Percentiles rank a stretch among this genome's conserved stretches.
Evolutionary conservation across 352 stramenopile genomes (phyloP).

Genomic region (Phytophthora fragariaefolia): DNA sequence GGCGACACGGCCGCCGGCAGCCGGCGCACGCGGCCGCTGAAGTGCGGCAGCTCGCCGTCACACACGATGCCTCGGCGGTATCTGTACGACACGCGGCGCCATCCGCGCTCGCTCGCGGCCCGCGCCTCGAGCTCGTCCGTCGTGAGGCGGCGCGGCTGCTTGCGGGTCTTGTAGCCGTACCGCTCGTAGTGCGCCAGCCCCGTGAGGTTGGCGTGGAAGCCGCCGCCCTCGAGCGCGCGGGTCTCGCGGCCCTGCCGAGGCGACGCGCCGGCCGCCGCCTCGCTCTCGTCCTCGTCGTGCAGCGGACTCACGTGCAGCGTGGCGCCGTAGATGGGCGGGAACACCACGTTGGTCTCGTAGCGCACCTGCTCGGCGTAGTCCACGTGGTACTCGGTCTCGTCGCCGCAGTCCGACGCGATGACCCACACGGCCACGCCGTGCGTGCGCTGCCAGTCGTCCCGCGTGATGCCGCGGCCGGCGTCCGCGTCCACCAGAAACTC

Average conservation of each 20-base stretch:
- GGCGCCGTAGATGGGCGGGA: conserved; percentile 74
- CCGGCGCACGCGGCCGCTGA: conserved; percentile 61
- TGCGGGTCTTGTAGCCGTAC: conserved; percentile 74
- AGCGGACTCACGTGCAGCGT: conserved; percentile 79
- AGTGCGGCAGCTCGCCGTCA: conserved; percentile 75
- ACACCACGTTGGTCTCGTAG: conserved; percentile 76
- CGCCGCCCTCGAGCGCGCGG: conserved; percentile 51
- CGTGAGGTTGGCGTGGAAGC: conserved; percentile 62
- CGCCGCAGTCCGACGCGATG: conserved; percentile 64
- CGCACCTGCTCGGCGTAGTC: conserved; percentile 79
- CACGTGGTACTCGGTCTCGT: conserved; percentile 76
- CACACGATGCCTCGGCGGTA: conserved; percentile 72
- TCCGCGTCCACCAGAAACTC: conserved; percentile 58
- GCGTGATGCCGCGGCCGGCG: conserved; percentile 30
- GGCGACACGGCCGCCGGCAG: conserved; percentile 31
- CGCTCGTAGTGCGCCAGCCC: conserved; percentile 63
- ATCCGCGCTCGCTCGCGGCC: conserved; percentile 41
- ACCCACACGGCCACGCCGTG: conserved; percentile 75
- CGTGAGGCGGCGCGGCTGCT: conserved; percentile 40
- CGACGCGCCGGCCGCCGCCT: background rate
- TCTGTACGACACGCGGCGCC: conserved; percentile 53
- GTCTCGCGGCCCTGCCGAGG: conserved; percentile 13
- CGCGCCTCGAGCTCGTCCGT: conserved; percentile 55
- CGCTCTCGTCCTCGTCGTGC: conserved; percentile 11
- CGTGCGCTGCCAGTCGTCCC: conserved; percentile 43